Conservation (phyloP, 257 asterid species). For the Primulina eburnea region DNA sequence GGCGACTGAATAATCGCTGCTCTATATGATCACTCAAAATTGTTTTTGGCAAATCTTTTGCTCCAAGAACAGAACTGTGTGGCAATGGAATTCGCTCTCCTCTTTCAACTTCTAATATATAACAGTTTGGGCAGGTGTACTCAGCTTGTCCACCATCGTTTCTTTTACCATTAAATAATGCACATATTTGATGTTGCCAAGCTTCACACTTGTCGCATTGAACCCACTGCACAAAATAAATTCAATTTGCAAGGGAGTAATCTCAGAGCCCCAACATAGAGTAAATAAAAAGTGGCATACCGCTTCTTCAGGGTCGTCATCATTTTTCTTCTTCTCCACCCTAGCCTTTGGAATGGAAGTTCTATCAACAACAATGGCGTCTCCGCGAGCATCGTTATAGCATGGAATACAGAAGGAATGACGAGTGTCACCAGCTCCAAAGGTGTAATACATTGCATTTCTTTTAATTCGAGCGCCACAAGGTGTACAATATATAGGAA, state of each 20-base stretch:
- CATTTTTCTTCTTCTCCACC: conserved; percentile 87
- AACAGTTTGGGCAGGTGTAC: conserved; percentile 98
- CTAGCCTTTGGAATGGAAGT: conserved; percentile 63
- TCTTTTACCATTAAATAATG: conserved; percentile 94
- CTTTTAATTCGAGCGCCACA: conserved; percentile 95
- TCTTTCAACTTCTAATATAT: conserved; percentile 75
- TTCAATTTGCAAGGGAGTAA: conserved; percentile 22
- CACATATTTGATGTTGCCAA: conserved; percentile 99
- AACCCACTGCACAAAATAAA: conserved; percentile 83
- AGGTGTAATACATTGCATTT: conserved; percentile 86
- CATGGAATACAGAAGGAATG: conserved; percentile 87
- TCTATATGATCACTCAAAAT: conserved; percentile 92
- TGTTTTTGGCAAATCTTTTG: conserved; percentile 92
- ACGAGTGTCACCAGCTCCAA: conserved; percentile 91
- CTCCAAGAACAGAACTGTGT: conserved; percentile 98
- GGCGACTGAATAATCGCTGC: conserved; percentile 60
- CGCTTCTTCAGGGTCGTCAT: conserved; percentile 97
- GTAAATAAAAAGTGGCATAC: conserved; percentile 42
- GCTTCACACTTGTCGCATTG: conserved; percentile 99
- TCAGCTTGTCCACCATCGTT: conserved; percentile 99
- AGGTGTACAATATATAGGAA: conserved; percentile 88
- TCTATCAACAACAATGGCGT: conserved; percentile 71
- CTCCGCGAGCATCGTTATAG: conserved; percentile 87
- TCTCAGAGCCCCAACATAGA: conserved; percentile 9
- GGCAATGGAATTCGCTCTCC: conserved; percentile 92